Evolutionary conservation across 2,329 filamentous ascomycete species (phyloP).

Genomic region (Trichoderma lentiforme): DNA sequence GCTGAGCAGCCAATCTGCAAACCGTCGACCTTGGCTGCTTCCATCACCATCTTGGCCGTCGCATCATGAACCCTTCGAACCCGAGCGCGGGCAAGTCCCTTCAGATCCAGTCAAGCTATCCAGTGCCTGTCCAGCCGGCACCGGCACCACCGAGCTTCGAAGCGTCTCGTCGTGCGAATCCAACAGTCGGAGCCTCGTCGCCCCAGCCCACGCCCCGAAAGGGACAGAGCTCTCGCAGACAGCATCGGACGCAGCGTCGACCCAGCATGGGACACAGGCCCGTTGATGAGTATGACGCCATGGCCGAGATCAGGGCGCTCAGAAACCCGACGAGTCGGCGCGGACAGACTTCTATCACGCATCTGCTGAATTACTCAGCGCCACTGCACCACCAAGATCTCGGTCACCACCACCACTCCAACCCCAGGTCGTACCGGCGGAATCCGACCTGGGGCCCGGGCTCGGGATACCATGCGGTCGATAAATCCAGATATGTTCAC

Average conservation of each 20-base stretch:
- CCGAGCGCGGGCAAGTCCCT: conserved; percentile 49
- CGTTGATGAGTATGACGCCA: conserved; percentile 73
- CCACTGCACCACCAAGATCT: conserved; percentile 65
- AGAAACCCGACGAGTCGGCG: conserved; percentile 66
- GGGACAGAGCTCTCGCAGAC: conserved; percentile 71
- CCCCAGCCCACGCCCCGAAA: conserved; percentile 59
- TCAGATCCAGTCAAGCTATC: conserved; percentile 41
- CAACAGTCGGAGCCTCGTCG: conserved; percentile 28
- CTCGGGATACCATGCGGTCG: conserved; percentile 83
- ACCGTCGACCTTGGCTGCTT: background rate
- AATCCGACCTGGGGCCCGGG: conserved; percentile 81
- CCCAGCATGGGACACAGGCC: conserved; percentile 51
- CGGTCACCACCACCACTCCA: conserved; percentile 36
- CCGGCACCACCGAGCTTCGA: conserved; percentile 49
- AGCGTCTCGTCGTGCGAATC: conserved; percentile 46
- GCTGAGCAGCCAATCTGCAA: conserved; percentile 9
- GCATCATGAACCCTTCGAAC: conserved; percentile 35
- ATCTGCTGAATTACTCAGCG: conserved; percentile 86
- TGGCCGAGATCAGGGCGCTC: conserved; percentile 70
- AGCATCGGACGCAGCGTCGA: conserved; percentile 78
- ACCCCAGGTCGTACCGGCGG: conserved; percentile 58
- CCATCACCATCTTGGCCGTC: background rate
- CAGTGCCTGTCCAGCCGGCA: conserved; percentile 39
- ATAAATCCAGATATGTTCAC: conserved; percentile 88
- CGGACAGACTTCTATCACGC: conserved; percentile 94